Evolutionary conservation across 345 rosid species (phyloP), one percentile per base, ranked within the genome.

Genomic region (Arabidopsis thaliana): DNA sequence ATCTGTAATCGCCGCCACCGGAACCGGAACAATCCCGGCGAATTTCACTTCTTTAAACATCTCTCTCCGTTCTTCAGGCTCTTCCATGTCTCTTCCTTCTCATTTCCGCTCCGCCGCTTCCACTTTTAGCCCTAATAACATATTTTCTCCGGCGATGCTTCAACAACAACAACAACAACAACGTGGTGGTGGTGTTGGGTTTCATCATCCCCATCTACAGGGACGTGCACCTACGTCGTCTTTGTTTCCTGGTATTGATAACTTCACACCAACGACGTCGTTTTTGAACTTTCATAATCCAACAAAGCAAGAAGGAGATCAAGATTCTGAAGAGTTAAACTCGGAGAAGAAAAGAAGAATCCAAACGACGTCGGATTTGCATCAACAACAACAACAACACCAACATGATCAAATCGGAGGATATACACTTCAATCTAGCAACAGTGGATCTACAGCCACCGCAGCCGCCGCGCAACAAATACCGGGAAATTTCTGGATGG

Each of bases 11-110:
- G 98, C 98, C 56, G 98, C 98, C 79, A 91, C 98, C 0, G 98
- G 98, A 1, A 91, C 98, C 0, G 97, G 98, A 46, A 94, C 98
- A 1, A 94, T 94, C 83, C 98, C 98, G 0, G 98, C 98, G 6
- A 94, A 94, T 69, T 94, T 94, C 88, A 88, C 95, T 4, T 91
- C 97, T 14, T 84, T 94, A 28, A 94, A 94, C 74, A 89, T 94
- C 65, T 94, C 97, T 9, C 88, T 90, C 61, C 96, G 97, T 12
- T 88, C 93, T 79, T 91, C 96, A 52, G 96, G 97, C 20, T 94
- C 98, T 1, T 85, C 87, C 71, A 81, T 91, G 89, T 91, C 98
- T 4, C 87, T 91, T 0, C 97, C 97, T 28, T 88, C 97, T 33
- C 97, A 89, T 78, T 81, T 87, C 70, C 86, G 91, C 48, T 84